Conservation (phyloP, 1,284 basidiomycete genomes). For the Cerrena zonata region DNA sequence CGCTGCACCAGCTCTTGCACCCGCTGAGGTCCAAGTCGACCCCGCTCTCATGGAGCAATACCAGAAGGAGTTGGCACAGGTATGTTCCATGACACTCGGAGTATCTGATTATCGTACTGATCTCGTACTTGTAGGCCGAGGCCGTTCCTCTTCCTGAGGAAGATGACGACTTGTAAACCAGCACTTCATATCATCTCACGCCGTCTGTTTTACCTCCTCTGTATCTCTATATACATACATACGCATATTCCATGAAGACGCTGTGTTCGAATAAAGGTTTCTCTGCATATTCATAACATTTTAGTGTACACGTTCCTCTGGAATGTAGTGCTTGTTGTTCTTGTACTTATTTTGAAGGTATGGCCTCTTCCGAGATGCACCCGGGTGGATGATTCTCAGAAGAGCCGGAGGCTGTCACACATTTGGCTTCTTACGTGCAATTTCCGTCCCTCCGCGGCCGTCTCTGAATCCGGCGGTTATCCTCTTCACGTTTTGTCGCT, state of each 20-base stretch:
- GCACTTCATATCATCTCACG: constrained; percentile 1
- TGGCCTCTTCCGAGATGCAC: no score
- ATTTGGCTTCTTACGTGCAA: no score
- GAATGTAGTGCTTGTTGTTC: no score
- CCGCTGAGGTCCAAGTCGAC: constrained; percentile 90
- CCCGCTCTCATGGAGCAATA: constrained; percentile 78
- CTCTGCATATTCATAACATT: no score
- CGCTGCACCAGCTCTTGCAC: constrained; percentile 91
- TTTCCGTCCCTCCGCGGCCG: not conserved
- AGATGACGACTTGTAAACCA: constrained; percentile 56
- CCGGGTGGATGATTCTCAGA: no score
- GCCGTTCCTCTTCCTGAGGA: constrained; percentile 74
- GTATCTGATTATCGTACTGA: constrained; percentile 2
- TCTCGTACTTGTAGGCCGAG: constrained; percentile 49
- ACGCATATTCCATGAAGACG: constrained; percentile 18
- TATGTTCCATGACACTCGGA: constrained; percentile 27
- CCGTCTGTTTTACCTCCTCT: constrained; percentile 1
- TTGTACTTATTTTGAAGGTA: no score
- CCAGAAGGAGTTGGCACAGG: constrained; percentile 70
- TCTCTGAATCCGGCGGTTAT: not conserved
- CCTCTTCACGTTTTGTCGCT: not conserved
- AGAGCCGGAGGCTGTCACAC: no score
- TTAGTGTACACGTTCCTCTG: no score
- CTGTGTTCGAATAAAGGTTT: constrained; percentile 26
- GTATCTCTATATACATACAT: constrained; percentile 17